Base-by-base conservation (phyloP, 2,329 filamentous ascomycete species). In the Hirsutella minnesotensis region DNA sequence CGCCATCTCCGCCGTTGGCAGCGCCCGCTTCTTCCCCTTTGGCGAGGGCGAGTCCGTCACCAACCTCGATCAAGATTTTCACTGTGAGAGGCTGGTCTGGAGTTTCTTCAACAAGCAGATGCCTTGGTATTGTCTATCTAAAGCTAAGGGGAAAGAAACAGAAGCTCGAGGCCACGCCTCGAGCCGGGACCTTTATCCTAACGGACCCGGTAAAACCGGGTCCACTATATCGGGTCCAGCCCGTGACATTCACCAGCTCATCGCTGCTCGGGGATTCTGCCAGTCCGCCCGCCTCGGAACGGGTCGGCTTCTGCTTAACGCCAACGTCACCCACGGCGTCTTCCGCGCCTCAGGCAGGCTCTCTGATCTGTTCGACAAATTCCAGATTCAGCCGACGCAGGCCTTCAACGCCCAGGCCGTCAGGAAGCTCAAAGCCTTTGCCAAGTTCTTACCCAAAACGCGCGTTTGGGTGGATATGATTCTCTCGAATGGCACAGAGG, bases 271-370 rank as follows among this genome's bases (percentile, higher is more conserved):
- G 13, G 75, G 75, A 1, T 77, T 72, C 49, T 76, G 76, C 44
- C 70, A 75, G 51, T 76, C 72, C 24, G 64, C 69, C 3, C 70
- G 73, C 5, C 60, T 72, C 1, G 68, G 68, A 0, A 78, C 74
- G 0, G 73, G 72, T 2, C 63, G 72, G 0, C 51, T 78, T 1
- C 62, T 79, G 0, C 57, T 78, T 20, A 79, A 79, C 46, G 62
- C 64, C 39, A 77, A 79, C 44, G 68, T 75, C 9, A 69, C 70
- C 0, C 68, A 76, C 47, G 69, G 67, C 3, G 64, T 75, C 18
- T 78, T 78, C 54, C 69, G 65, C 10, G 53, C 59, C 3, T 48
- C 56, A 3, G 64, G 68, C 2, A 46, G 45, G 0, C 48, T 73
- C 3, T 48, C 50, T 1, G 46, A 59, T 0, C 47, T 72, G 4